Evolutionary conservation across 2,329 filamentous ascomycete species (phyloP), one percentile per base, ranked within the genome.

Genomic region (Microascus cirrosus): DNA sequence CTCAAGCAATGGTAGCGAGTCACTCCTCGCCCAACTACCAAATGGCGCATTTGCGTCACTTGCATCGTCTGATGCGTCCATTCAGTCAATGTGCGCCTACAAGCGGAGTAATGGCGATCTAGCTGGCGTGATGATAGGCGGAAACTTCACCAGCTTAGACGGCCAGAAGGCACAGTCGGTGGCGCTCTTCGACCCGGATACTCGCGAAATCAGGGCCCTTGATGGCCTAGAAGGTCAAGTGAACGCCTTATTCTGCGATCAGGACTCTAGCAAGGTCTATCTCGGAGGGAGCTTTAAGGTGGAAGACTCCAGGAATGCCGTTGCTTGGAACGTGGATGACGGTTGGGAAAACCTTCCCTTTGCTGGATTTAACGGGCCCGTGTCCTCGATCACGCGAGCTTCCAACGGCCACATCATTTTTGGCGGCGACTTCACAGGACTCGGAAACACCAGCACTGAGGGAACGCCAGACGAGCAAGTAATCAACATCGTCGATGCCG

Each of bases 131-230:
- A 81, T 97, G 54, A 81, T 99, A 18, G 94, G 89, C 58, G 94
- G 94, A 54, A 97, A 97, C 74, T 99, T 99, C 69, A 97, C 94
- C 35, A 95, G 90, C 69, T 74, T 99, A 61, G 89, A 86, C 60
- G 85, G 85, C 59, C 79, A 86, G 59, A 75, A 89, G 66, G 90
- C 91, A 2, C 84, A 84, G 57, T 89, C 89, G 52, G 83, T 95
- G 59, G 94, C 92, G 25, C 70, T 95, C 53, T 91, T 92, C 73
- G 83, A 96, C 68, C 83, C 89, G 3, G 82, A 83, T 62, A 86
- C 84, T 4, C 83, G 83, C 52, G 71, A 80, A 42, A 78, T 96
- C 55, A 87, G 83, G 1, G 79, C 90, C n/a, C 73, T 96, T 45
- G 73, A 82, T n/a, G 93, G 92, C 53, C 77, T 99, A 22, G 83